A percentile compares a stretch with the other conserved stretches of the same genome.
phyloP scores from a whole-genome alignment of 768 basidiomycete species.

The Trametes gibbosa region DNA sequence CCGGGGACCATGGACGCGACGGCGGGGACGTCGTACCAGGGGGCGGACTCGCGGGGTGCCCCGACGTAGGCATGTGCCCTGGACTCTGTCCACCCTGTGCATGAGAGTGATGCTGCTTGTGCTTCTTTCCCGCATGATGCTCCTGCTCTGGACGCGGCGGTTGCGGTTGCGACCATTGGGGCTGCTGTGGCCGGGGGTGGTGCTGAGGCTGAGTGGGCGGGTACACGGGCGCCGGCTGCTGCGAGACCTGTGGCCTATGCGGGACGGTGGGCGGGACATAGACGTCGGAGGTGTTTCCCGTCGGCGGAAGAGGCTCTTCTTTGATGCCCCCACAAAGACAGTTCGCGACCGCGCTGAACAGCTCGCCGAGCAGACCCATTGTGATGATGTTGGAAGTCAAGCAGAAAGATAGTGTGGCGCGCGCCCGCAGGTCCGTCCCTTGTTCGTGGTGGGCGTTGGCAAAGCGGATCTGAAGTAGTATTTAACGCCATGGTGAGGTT shows the following conservation, averaged over 20 bases:
- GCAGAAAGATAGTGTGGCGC: background rate
- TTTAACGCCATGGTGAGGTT: background rate
- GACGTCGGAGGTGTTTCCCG: conserved; percentile 9
- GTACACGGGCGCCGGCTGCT: conserved; percentile 10
- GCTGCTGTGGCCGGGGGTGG: conserved; percentile 4
- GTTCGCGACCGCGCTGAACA: conserved; percentile 9
- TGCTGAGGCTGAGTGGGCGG: conserved; percentile 3
- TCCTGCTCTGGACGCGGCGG: conserved; percentile 2
- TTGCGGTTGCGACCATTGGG: background rate
- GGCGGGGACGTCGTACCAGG: conserved; percentile 12
- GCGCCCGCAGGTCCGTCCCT: background rate
- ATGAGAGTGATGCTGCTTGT: conserved; percentile 5
- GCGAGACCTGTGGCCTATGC: conserved; percentile 13
- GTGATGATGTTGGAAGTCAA: background rate
- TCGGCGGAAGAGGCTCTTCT: background rate
- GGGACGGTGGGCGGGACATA: conserved; percentile 21
- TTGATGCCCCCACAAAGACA: conserved; percentile 16
- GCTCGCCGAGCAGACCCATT: conserved; percentile 12
- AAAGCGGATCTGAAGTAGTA: too few relatives aligned
- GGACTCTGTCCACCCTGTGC: background rate
- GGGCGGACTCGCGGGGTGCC: background rate
- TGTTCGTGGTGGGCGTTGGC: too few relatives aligned
- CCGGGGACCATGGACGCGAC: conserved; percentile 15
- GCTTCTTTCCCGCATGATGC: conserved; percentile 6
- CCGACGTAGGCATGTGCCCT: background rate